Evolutionary conservation across 1,139 yeast genomes (phyloP).

Genomic region (Arxiozyma telluris): DNA sequence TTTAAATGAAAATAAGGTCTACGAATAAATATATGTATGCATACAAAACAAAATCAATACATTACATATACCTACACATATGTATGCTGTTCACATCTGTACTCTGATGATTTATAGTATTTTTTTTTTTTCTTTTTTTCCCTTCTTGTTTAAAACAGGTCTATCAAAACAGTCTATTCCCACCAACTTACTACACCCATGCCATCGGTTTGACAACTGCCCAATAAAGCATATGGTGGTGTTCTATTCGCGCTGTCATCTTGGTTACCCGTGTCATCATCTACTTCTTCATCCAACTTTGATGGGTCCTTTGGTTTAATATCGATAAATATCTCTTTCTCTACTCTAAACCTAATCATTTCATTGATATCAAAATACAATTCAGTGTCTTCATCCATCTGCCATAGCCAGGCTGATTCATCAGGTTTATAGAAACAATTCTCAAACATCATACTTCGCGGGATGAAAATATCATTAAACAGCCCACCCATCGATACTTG

Average conservation of each 20-base stretch:
- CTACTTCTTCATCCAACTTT: conserved; percentile 35
- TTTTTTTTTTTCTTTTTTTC: too few species aligned
- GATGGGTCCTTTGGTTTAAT: conserved; percentile 66
- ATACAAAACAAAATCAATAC: too few species aligned
- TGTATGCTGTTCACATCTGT: neutral
- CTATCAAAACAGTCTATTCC: conserved; percentile 42
- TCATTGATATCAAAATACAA: conserved; percentile 84
- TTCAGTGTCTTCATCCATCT: conserved; percentile 59
- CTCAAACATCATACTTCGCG: conserved; percentile 72
- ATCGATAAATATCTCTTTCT: conserved; percentile 76
- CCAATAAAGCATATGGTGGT: conserved; percentile 77
- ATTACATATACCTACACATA: too few species aligned
- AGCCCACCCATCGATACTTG: conserved; percentile 57
- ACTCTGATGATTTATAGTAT: too few species aligned
- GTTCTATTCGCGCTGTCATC: conserved; percentile 25
- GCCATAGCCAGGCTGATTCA: conserved; percentile 97
- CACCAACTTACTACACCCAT: conserved; percentile 97
- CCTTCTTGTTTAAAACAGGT: neutral
- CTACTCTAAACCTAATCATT: conserved; percentile 81
- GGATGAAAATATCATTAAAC: conserved; percentile 87
- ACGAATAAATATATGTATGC: neutral
- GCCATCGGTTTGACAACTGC: conserved; percentile 93
- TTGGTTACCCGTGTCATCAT: conserved; percentile 7
- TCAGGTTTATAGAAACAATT: conserved; percentile 57
- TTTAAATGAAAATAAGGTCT: neutral